Percentiles rank a stretch among this genome's conserved stretches.
Evolutionary conservation across 768 basidiomycete genomes (phyloP).

Genomic region (Mycena floridula): DNA sequence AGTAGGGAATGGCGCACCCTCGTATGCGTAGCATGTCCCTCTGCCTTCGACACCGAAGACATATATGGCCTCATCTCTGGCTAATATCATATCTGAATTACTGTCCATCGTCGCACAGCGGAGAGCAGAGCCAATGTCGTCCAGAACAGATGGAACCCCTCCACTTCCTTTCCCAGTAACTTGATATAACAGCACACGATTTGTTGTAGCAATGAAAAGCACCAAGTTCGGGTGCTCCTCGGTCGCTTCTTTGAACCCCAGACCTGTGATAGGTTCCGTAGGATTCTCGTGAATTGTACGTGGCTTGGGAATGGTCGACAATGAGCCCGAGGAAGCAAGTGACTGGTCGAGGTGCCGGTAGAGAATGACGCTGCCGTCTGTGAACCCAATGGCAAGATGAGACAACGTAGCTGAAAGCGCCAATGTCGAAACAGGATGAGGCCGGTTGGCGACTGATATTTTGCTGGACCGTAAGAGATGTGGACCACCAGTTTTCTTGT

Average conservation of each 20-base stretch:
- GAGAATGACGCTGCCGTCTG: slow-evolving; percentile 87
- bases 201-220: slow-evolving; percentile 87
- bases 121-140: slow-evolving; percentile 80
- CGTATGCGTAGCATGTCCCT: slow-evolving; percentile 84
- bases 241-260: slow-evolving; percentile 75
- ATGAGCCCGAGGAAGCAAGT: slow-evolving; percentile 59
- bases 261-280: slow-evolving; percentile 86
- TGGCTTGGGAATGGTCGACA: slow-evolving; percentile 80
- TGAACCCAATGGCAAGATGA: slow-evolving; percentile 90
- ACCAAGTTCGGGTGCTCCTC: slow-evolving; percentile 40
- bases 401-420: slow-evolving; percentile 73
- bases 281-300: slow-evolving; percentile 79
- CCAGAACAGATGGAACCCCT: slow-evolving; percentile 60
- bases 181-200: slow-evolving; percentile 70
- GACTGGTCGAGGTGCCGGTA: slow-evolving; percentile 92
- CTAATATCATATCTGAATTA: slow-evolving; percentile 75
- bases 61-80: slow-evolving; percentile 89
- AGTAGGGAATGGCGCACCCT: slow-evolving; percentile 48
- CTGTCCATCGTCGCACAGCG: slow-evolving; percentile 84
- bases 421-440: slow-evolving; percentile 70
- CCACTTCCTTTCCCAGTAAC: slow-evolving; percentile 68
- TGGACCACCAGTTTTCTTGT: slow-evolving; percentile 60
- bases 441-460: slow-evolving; percentile 67
- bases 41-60: slow-evolving; percentile 77
- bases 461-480: slow-evolving; percentile 68